A percentile compares a stretch with the other conserved stretches of the same genome.
phyloP scores from a whole-genome alignment of 2,329 filamentous ascomycete species.

The Apiospora hydei region DNA sequence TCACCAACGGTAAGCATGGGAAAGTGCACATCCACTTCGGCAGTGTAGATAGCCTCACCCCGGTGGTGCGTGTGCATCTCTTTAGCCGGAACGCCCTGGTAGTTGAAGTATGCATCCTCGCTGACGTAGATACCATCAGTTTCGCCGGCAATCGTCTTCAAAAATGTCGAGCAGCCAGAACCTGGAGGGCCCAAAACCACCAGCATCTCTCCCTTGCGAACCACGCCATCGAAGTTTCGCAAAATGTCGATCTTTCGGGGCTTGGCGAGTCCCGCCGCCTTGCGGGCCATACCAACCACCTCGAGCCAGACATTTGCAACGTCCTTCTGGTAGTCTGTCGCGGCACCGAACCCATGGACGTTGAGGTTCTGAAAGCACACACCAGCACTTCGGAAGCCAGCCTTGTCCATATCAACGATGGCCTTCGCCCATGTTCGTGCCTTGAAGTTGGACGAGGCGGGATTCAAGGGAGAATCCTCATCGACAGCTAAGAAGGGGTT shows the following conservation, averaged over 20 bases:
- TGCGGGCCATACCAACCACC: conserved; percentile 49
- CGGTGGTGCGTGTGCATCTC: conserved; percentile 79
- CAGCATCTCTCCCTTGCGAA: conserved; percentile 61
- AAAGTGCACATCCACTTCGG: conserved; percentile 83
- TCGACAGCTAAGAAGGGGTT: conserved; percentile 60
- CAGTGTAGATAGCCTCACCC: conserved; percentile 85
- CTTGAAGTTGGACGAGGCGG: conserved; percentile 60
- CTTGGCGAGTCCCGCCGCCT: conserved; percentile 59
- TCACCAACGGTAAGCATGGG: conserved; percentile 78
- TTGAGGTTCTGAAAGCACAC: conserved; percentile 73
- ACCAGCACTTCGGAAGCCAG: conserved; percentile 69
- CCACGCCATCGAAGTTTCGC: conserved; percentile 55
- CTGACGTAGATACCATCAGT: conserved; percentile 79
- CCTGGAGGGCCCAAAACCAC: conserved; percentile 66
- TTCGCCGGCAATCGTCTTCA: conserved; percentile 84
- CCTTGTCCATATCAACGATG: conserved; percentile 59
- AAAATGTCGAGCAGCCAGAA: conserved; percentile 78
- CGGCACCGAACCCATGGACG: conserved; percentile 71
- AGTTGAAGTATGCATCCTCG: conserved; percentile 75
- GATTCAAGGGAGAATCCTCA: conserved; percentile 61
- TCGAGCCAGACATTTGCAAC: conserved; percentile 68
- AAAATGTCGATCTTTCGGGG: conserved; percentile 51
- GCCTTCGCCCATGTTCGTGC: conserved; percentile 67
- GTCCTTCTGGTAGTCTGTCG: conserved; percentile 75
- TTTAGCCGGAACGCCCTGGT: conserved; percentile 74